Percentiles rank a stretch among this genome's conserved stretches.
Conservation (phyloP, 768 basidiomycete species). For the Russula sp. region DNA sequence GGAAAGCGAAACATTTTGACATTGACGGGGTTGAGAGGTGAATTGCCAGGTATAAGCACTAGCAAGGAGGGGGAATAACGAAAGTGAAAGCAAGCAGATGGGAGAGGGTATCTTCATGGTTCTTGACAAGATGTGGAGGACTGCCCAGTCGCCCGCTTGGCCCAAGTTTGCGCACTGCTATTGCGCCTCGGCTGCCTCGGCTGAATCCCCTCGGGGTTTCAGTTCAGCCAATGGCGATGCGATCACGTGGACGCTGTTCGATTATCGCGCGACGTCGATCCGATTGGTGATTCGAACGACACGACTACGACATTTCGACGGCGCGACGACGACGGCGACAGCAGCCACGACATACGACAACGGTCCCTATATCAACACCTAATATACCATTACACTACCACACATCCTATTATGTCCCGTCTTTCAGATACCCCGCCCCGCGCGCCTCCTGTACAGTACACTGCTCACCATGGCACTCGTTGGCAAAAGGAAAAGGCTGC, state of each 20-base stretch:
- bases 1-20: slow-evolving; percentile 51
- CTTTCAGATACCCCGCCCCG: slow-evolving; percentile 51
- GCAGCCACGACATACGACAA: neutral
- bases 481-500: slow-evolving; percentile 87
- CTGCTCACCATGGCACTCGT: slow-evolving; percentile 65
- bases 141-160: neutral
- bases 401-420: slow-evolving; percentile 24
- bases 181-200: no score
- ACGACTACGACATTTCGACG: neutral
- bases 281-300: no score
- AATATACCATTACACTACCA: neutral
- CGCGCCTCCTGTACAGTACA: slow-evolving; percentile 66
- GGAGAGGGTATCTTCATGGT: slow-evolving; percentile 13
- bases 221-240: neutral
- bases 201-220: no score
- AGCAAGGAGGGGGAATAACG: slow-evolving; percentile 27
- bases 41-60: slow-evolving; percentile 39
- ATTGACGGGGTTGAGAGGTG: slow-evolving; percentile 50
- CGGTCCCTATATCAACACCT: neutral
- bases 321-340: neutral
- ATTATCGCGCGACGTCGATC: neutral
- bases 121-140: neutral
- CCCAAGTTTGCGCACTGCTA: no score
- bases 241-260: slow-evolving; percentile 1
- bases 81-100: neutral